These are phyloP conservation scores for Ciborinia camelliae DNA, from an alignment of 2,329 filamentous ascomycete genomes.

Conservation along the genomic window DNA sequence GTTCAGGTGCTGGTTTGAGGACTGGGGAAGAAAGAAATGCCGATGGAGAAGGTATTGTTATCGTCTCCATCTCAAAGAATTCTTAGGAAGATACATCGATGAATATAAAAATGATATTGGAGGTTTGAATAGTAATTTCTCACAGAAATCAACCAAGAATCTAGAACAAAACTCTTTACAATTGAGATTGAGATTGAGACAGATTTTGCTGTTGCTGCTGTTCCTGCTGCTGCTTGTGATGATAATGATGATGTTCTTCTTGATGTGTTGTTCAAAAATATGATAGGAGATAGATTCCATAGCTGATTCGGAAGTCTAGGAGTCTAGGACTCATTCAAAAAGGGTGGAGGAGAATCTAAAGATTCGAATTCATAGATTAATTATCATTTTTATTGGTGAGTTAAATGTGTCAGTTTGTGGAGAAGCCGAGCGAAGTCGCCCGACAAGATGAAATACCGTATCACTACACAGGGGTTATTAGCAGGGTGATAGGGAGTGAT, in stretches of 20 bases:
- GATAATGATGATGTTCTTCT: slow-evolving; percentile 10
- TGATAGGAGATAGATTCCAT: slow-evolving; percentile 15
- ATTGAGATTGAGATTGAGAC: too few relatives aligned
- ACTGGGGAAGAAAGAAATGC: slow-evolving; percentile 47
- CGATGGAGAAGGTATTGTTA: slow-evolving; percentile 58
- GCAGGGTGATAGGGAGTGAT: too few relatives aligned
- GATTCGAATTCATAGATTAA: slow-evolving; percentile 4
- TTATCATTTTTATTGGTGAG: slow-evolving; percentile 14
- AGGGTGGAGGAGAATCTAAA: slow-evolving; percentile 16
- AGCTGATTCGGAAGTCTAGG: background rate
- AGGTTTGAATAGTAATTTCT: background rate
- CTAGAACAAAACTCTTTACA: slow-evolving; percentile 2
- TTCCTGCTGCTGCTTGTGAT: slow-evolving; percentile 6
- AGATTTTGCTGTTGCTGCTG: background rate
- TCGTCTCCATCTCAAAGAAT: slow-evolving; percentile 49
- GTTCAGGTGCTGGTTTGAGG: slow-evolving; percentile 33
- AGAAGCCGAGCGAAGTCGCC: slow-evolving; percentile 11
- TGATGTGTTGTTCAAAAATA: slow-evolving; percentile 18
- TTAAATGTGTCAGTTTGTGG: slow-evolving; percentile 18
- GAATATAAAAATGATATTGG: slow-evolving; percentile 1
- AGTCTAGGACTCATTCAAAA: background rate
- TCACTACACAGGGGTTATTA: slow-evolving; percentile 11
- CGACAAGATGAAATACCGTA: background rate
- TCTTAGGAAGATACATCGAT: slow-evolving; percentile 27
- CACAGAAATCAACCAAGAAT: background rate